A percentile compares a stretch with the other conserved stretches of the same genome.
Evolutionary conservation across 2,329 filamentous ascomycete genomes (phyloP).

Genomic region (Phaeosphaeria sp.): DNA sequence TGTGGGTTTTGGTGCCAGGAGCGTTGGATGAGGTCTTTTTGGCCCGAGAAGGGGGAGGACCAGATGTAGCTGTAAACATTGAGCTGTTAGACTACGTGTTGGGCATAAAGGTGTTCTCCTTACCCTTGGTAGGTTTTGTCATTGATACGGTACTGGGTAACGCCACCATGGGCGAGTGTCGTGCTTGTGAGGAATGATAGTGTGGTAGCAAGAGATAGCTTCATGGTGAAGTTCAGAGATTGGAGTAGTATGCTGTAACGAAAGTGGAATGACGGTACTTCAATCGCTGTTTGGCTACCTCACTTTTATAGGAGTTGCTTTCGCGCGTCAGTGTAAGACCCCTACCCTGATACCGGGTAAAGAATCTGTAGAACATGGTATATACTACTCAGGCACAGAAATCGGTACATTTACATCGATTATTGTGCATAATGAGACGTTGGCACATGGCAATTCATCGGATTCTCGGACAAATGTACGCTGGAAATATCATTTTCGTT

Average conservation of each 20-base stretch:
- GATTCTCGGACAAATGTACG: neutral
- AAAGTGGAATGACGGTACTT: neutral
- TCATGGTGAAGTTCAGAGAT: neutral
- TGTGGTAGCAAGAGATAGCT: neutral
- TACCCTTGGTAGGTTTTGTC: neutral
- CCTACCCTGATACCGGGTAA: too few relatives aligned
- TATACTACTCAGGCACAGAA: too few relatives aligned
- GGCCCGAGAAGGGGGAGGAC: neutral
- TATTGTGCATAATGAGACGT: too few relatives aligned
- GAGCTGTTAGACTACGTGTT: neutral
- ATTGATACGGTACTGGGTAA: neutral
- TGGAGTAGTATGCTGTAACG: neutral
- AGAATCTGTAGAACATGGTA: too few relatives aligned
- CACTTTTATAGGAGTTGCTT: neutral
- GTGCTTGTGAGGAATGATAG: neutral
- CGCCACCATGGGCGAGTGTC: neutral
- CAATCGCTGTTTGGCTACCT: neutral
- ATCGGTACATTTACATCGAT: too few relatives aligned
- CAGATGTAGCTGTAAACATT: neutral
- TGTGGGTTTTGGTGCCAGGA: slow-evolving; percentile 1
- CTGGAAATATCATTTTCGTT: neutral
- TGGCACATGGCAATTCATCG: neutral
- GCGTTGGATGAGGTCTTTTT: neutral
- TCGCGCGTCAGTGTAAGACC: neutral
- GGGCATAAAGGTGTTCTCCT: neutral